Base-by-base conservation (phyloP, 2,329 filamentous ascomycete species). In the Colletotrichum paranaense region DNA sequence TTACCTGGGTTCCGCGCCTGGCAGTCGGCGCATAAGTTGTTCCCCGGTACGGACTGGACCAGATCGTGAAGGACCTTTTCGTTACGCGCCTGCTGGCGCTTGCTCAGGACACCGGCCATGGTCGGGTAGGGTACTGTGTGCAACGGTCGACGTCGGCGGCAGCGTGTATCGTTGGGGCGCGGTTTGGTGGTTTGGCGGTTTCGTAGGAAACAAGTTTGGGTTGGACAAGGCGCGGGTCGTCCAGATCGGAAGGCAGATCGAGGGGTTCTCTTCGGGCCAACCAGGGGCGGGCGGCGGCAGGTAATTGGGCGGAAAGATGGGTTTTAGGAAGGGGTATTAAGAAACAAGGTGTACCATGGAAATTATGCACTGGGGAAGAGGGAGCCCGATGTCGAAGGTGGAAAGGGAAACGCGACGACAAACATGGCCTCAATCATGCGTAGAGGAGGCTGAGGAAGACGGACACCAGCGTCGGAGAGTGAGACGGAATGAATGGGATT, bases 41-140 rank as follows among this genome's bases (percentile, higher is more conserved):
- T 99, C 72, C 97, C 97, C 9, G 95, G 90, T 11, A 97, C 78
- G 49, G 87, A 91, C 77, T 93, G 93, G 77, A 98, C 92, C 75
- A 99, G 90, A 60, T 98, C 96, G 80, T 98, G 95, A 77, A 99
- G 88, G 68, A 91, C 88, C 81, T 94, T 94, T 87, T 99, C 97
- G 84, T 99, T 98, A 85, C 97, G 95, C 88, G 94, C 95, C 89
- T 98, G 96, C 86, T 98, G 95, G 85, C 97, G 95, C 89, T 98
- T 99, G 88, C 92, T 98, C 82, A 97, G 88, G 57, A 91, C 88
- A 68, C 90, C 88, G 69, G 94, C 89, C 94, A 95, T 97, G 76
- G 11, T 75, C 24, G 62, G 67, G 53, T 62, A 7, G 30, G 35
- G 35, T 22, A 57, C 22, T 60, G 9, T 35, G 65, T 70, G 46